Conservation (phyloP, 257 asterid species). For the Catharanthus roseus region DNA sequence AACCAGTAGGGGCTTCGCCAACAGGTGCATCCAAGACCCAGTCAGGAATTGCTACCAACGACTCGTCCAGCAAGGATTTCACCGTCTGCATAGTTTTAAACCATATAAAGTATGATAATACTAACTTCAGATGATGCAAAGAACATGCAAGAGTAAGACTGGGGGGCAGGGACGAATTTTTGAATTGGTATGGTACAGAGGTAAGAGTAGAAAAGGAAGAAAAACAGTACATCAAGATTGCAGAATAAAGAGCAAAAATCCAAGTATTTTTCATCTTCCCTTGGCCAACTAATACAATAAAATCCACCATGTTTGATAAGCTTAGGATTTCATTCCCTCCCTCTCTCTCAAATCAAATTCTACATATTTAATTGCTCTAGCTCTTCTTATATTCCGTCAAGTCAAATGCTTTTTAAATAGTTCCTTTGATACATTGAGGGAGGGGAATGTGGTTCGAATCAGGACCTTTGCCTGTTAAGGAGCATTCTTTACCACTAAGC, state of each 20-base stretch:
- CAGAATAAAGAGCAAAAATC: background rate
- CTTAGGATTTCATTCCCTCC: background rate
- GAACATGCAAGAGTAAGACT: background rate
- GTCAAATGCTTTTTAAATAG: too few relatives aligned
- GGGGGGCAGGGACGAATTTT: too few relatives aligned
- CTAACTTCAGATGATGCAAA: background rate
- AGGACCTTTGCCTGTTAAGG: too few relatives aligned
- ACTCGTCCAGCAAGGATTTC: conserved; percentile 62
- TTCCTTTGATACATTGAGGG: too few relatives aligned
- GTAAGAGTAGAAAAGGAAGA: background rate
- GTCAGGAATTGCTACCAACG: conserved; percentile 62
- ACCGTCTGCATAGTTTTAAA: conserved; percentile 48
- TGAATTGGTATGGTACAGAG: too few relatives aligned
- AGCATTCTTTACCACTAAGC: too few relatives aligned
- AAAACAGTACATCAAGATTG: background rate
- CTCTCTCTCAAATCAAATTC: too few relatives aligned
- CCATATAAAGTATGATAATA: background rate
- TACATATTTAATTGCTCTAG: too few relatives aligned
- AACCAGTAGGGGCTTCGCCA: conserved; percentile 32
- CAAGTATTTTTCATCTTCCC: background rate
- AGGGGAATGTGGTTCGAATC: too few relatives aligned
- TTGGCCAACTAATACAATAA: background rate
- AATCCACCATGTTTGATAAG: background rate
- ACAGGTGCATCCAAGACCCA: conserved; percentile 69
- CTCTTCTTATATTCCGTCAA: too few relatives aligned